phyloP scores from a whole-genome alignment of 495 filamentous ascomycete genomes.

The Annulohypoxylon stygium region DNA sequence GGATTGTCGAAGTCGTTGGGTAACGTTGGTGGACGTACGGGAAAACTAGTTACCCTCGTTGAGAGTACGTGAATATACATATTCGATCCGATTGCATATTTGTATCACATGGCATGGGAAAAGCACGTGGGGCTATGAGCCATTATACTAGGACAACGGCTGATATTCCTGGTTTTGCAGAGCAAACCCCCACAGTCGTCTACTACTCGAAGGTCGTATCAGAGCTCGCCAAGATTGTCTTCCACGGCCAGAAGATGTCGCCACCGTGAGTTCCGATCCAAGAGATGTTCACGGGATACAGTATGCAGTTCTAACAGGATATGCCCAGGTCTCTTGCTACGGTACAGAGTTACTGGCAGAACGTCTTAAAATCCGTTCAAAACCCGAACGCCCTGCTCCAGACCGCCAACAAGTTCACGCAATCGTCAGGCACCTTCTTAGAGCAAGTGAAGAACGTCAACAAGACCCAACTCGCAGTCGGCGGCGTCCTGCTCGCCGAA shows the following conservation, averaged over 20 bases:
- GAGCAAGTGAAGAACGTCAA: conserved; percentile 76
- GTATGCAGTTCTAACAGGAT: conserved; percentile 47
- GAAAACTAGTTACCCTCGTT: conserved; percentile 80
- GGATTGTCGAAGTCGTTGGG: conserved; percentile 72
- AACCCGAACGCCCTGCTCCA: conserved; percentile 69
- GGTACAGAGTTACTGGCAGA: conserved; percentile 89
- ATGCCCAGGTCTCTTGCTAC: conserved; percentile 74
- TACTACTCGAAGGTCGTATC: conserved; percentile 92
- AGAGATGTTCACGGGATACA: not conserved
- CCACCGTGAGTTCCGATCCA: conserved; percentile 80
- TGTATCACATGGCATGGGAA: not conserved
- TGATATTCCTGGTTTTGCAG: conserved; percentile 62
- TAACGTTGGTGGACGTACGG: conserved; percentile 87
- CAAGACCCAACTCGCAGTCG: conserved; percentile 73
- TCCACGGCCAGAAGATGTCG: conserved; percentile 88
- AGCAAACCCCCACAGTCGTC: conserved; percentile 83
- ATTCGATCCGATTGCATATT: conserved; percentile 5
- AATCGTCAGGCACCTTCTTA: conserved; percentile 63
- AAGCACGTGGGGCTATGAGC: conserved; percentile 6
- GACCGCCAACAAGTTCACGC: conserved; percentile 50
- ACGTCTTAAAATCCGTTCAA: conserved; percentile 72
- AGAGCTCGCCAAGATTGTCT: conserved; percentile 88
- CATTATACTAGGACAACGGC: conserved; percentile 35
- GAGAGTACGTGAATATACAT: conserved; percentile 76
- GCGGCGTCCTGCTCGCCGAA: conserved; percentile 84